Evolutionary conservation across 225 moss, liverwort and hornwort species (phyloP).

Genomic region (Sphagnum contortum): DNA sequence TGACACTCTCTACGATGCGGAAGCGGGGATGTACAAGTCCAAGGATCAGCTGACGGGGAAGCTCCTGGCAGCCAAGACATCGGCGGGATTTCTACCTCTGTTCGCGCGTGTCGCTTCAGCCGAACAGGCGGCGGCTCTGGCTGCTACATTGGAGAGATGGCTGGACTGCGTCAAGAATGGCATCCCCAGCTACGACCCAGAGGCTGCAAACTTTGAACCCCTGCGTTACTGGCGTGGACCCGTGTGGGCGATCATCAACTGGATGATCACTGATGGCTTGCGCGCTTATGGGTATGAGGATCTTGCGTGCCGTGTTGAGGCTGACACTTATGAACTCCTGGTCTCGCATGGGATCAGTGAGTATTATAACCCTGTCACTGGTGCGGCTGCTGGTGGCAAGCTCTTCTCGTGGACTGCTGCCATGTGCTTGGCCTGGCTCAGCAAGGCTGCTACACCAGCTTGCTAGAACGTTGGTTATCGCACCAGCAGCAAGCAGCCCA

Average conservation of each 20-base stretch:
- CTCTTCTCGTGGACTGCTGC: slow-evolving; percentile 24
- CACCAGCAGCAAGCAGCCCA: too few relatives aligned
- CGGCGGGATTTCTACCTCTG: slow-evolving; percentile 18
- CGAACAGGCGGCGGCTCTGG: slow-evolving; percentile 9
- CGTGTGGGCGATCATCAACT: slow-evolving; percentile 21
- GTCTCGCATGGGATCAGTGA: slow-evolving; percentile 11
- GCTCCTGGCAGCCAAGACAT: slow-evolving; percentile 7
- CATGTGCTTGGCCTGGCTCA: slow-evolving; percentile 16
- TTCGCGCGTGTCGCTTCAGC: slow-evolving; percentile 12
- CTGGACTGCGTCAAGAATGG: slow-evolving; percentile 7
- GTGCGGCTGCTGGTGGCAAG: slow-evolving; percentile 12
- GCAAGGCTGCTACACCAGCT: not conserved
- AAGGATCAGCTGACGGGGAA: slow-evolving; percentile 16
- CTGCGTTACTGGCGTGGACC: slow-evolving; percentile 19
- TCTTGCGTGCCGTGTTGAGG: slow-evolving; percentile 11
- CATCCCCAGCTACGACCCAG: slow-evolving; percentile 16
- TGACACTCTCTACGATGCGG: slow-evolving; percentile 10
- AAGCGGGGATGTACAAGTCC: slow-evolving; percentile 9
- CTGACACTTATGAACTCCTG: slow-evolving; percentile 6
- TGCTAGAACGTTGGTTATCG: too few relatives aligned
- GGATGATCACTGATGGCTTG: slow-evolving; percentile 21
- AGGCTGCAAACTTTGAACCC: slow-evolving; percentile 10
- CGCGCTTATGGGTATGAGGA: slow-evolving; percentile 9
- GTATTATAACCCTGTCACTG: slow-evolving; percentile 18
- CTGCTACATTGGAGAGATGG: slow-evolving; percentile 9